Conservation (phyloP, 768 basidiomycete species). For the Jaapia argillacea region DNA sequence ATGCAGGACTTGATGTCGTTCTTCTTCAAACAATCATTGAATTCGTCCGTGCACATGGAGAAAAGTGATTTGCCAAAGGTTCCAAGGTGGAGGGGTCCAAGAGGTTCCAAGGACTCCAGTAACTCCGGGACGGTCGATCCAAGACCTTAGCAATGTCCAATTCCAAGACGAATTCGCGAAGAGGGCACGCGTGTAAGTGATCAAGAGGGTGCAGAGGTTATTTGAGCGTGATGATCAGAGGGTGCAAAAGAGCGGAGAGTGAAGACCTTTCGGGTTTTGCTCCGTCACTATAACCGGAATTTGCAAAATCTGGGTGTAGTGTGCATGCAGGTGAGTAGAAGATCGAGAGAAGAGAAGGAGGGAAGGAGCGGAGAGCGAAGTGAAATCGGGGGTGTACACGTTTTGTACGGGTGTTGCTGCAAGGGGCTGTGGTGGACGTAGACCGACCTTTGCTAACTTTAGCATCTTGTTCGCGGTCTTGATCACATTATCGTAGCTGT, state of each 20-base stretch:
- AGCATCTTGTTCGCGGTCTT: slow-evolving; percentile 68
- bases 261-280: slow-evolving; percentile 62
- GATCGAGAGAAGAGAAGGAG: too few species aligned
- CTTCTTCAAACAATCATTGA: slow-evolving; percentile 38
- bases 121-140: slow-evolving; percentile 61
- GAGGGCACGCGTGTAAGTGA: slow-evolving; percentile 1
- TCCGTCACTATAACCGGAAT: slow-evolving; percentile 76
- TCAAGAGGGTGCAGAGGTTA: too few species aligned
- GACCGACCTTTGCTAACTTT: slow-evolving; percentile 54
- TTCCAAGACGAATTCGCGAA: too few species aligned
- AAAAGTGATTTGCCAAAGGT: slow-evolving; percentile 74
- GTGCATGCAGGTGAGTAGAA: slow-evolving; percentile 1
- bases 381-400: too few species aligned
- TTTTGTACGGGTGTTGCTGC: too few species aligned
- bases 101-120: slow-evolving; percentile 29
- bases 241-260: neutral
- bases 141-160: slow-evolving; percentile 40
- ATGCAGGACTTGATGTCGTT: slow-evolving; percentile 50
- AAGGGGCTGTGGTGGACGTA: neutral
- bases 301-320: slow-evolving; percentile 38
- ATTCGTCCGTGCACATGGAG: slow-evolving; percentile 73
- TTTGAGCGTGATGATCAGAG: too few species aligned
- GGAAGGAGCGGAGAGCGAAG: too few species aligned
- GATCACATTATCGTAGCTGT: slow-evolving; percentile 64
- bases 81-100: slow-evolving; percentile 48